Evolutionary conservation across 2,329 filamentous ascomycete genomes (phyloP).

Genomic region (Phoma sp.): DNA sequence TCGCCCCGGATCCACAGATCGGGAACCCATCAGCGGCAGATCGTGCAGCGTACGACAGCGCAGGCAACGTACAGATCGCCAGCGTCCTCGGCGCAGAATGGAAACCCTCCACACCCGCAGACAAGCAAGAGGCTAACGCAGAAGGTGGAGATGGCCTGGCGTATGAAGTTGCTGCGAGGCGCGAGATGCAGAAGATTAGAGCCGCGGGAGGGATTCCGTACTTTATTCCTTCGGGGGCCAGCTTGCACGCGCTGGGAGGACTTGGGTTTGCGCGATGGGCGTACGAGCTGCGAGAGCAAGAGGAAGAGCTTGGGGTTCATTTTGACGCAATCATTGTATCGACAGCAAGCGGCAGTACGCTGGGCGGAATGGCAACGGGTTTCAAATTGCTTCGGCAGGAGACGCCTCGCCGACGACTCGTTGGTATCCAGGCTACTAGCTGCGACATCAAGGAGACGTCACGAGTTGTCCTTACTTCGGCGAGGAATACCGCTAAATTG

Average conservation of each 20-base stretch:
- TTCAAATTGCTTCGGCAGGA: slow-evolving; percentile 1
- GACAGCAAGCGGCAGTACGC: slow-evolving; percentile 10
- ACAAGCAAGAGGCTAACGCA: not conserved
- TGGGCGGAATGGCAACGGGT: slow-evolving; percentile 12
- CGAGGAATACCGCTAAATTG: not conserved
- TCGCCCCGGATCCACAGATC: slow-evolving; percentile 11
- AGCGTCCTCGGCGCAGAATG: slow-evolving; percentile 2
- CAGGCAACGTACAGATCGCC: slow-evolving; percentile 14
- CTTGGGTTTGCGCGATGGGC: slow-evolving; percentile 12
- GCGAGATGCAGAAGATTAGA: slow-evolving; percentile 5
- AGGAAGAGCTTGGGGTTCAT: not conserved
- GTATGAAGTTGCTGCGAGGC: slow-evolving; percentile 11
- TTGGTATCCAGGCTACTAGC: slow-evolving; percentile 13
- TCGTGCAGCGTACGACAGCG: not conserved
- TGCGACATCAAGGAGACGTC: slow-evolving; percentile 4
- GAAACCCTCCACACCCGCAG: slow-evolving; percentile 5
- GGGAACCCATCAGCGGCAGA: slow-evolving; percentile 5
- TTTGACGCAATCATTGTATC: slow-evolving; percentile 12
- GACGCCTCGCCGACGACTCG: not conserved
- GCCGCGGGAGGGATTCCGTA: slow-evolving; percentile 9
- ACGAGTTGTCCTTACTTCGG: slow-evolving; percentile 2
- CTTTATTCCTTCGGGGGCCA: slow-evolving; percentile 14
- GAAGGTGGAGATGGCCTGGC: slow-evolving; percentile 8
- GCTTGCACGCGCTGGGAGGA: slow-evolving; percentile 8
- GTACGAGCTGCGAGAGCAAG: slow-evolving; percentile 9